Percentiles rank a stretch among this genome's conserved stretches.
Conservation (phyloP, 148 eudicot species). For the Rhododendron williamsianum region DNA sequence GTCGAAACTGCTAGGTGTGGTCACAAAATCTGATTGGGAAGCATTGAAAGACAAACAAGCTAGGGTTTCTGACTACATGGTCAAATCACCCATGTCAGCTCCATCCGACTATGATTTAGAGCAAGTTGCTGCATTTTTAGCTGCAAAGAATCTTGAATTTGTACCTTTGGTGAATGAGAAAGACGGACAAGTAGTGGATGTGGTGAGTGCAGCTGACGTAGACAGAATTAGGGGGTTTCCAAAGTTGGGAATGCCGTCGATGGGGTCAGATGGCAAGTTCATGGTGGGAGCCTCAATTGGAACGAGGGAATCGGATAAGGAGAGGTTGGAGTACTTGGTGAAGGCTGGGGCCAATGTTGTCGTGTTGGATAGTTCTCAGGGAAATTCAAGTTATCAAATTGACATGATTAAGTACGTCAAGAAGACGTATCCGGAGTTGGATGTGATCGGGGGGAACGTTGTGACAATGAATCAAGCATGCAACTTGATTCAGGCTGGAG, state of each 20-base stretch:
- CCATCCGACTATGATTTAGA: constrained; percentile 60
- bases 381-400: constrained; percentile 75
- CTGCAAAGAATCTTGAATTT: constrained; percentile 39
- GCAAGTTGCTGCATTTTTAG: constrained; percentile 67
- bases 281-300: constrained; percentile 86
- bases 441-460: constrained; percentile 89
- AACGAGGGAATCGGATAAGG: constrained; percentile 82
- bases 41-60: constrained; percentile 31
- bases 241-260: constrained; percentile 60
- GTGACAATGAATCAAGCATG: constrained; percentile 77
- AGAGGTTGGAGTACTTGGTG: constrained; percentile 76
- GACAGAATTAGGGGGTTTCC: constrained; percentile 56
- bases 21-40: constrained; percentile 52
- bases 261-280: constrained; percentile 58
- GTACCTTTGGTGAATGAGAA: constrained; percentile 61
- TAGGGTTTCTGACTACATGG: constrained; percentile 60
- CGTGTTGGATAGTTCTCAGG: constrained; percentile 93
- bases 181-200: constrained; percentile 51
- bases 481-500: constrained; percentile 89
- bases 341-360: constrained; percentile 78
- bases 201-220: constrained; percentile 47
- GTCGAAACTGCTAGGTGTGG: constrained; percentile 54
- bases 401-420: constrained; percentile 90
- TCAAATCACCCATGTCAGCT: constrained; percentile 33
- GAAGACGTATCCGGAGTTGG: constrained; percentile 59